phyloP scores from a whole-genome alignment of 345 rosid genomes.

The Eucalyptus brandiana region DNA sequence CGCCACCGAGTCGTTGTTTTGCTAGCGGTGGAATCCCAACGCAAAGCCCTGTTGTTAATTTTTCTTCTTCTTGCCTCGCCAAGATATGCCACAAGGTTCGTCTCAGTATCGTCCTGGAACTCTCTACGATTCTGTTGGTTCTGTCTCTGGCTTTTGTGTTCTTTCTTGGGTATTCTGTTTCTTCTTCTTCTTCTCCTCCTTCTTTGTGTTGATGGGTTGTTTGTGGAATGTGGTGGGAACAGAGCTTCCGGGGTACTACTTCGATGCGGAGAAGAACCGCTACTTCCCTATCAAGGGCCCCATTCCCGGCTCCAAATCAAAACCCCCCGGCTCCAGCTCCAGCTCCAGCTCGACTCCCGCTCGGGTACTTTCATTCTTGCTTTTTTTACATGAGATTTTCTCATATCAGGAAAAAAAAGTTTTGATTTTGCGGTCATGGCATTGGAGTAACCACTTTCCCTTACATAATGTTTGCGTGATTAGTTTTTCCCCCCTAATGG shows the following conservation, averaged over 20 bases:
- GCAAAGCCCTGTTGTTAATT: not conserved
- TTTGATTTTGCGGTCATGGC: not conserved
- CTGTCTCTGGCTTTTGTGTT: not conserved
- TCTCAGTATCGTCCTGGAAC: not conserved
- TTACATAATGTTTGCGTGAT: not conserved
- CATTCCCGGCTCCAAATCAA: conserved; percentile 41
- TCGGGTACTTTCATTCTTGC: not conserved
- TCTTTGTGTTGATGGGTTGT: not conserved
- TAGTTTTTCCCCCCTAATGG: not conserved
- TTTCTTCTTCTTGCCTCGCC: not conserved
- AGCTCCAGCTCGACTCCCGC: not conserved
- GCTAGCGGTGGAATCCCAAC: not conserved
- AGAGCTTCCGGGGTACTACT: conserved; percentile 87
- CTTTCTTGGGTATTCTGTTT: not conserved
- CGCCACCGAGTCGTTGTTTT: not conserved
- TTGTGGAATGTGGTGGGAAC: not conserved
- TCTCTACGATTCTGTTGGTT: not conserved
- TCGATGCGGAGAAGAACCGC: conserved; percentile 80
- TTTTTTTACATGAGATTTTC: not conserved
- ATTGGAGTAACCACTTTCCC: not conserved
- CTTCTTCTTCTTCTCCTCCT: not conserved
- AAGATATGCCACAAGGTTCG: not conserved
- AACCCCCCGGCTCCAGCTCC: conserved; percentile 2
- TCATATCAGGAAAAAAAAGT: not conserved
- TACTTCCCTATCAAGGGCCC: conserved; percentile 76